Base-by-base conservation (phyloP, 2,329 filamentous ascomycete species). In the Aspergillus candidus region DNA sequence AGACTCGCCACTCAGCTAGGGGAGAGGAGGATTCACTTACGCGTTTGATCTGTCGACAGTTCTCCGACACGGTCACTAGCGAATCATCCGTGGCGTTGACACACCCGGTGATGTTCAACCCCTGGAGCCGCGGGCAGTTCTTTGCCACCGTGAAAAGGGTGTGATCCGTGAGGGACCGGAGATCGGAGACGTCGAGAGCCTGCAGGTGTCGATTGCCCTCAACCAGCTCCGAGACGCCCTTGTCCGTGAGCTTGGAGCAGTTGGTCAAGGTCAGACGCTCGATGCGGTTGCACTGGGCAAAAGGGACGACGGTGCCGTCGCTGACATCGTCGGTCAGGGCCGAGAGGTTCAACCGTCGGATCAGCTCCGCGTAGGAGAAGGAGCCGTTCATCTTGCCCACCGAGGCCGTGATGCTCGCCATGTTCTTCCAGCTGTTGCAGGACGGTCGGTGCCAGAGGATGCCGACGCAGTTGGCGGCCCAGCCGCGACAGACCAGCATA, bases 361-460 rank as follows among this genome's bases (percentile, higher is more conserved):
- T 86, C 56, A 97, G 86, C 52, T 91, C 84, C 53, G 83, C 80
- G 66, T 98, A 98, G 54, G 82, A 78, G 65, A 96, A 98, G 68
- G 86, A 91, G 54, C 87, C 84, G n/a, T 82, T 71, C 30, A 78
- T 71, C 22, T 82, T 76, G 36, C 80, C 77, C 31, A 96, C 79
- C 1, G 91, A 90, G 46, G 78, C 75, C 60, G 89, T 90, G 54
- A 98, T 93, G 53, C 74, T 84, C 58, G 82, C 75, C 57, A 96
- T 81, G 61, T 89, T 89, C 11, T 76, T 69, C 86, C 88, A 96
- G 56, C 82, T 88, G 58, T 85, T 89, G 71, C 93, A 97, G 22
- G 88, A 83, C 1, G 93, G 93, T 32, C 93, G 80, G 66, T 96
- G 90, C 93, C 93, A 98, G 15, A 98, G 76, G 53, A 95, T 78